These are phyloP conservation scores for Trichophyton benhamiae DNA, from an alignment of 2,329 filamentous ascomycete genomes.

Conservation along the genomic window DNA sequence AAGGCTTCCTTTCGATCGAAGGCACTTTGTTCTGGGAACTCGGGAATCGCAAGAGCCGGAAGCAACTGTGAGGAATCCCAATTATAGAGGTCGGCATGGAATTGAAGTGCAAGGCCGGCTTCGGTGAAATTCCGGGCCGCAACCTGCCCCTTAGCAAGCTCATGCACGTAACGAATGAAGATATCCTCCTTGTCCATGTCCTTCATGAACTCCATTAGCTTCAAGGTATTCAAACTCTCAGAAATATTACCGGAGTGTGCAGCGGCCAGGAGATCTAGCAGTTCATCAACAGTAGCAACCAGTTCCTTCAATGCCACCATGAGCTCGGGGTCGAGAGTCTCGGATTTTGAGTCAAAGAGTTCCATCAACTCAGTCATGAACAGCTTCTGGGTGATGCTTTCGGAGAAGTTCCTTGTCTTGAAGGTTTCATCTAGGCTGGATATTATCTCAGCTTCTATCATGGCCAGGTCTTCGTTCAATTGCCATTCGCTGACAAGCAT, in stretches of 20 bases:
- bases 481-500: constrained; percentile 99
- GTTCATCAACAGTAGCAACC: constrained; percentile 74
- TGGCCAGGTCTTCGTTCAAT: constrained; percentile 76
- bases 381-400: constrained; percentile 80
- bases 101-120: constrained; percentile 73
- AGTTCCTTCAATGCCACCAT: constrained; percentile 65
- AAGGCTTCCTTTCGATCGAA: constrained; percentile 89
- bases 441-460: constrained; percentile 93
- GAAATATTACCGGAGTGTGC: constrained; percentile 64
- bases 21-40: constrained; percentile 68
- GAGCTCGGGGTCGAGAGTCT: constrained; percentile 41
- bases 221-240: constrained; percentile 78
- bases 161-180: constrained; percentile 90
- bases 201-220: constrained; percentile 89
- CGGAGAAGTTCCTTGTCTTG: constrained; percentile 75
- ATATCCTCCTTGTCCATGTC: constrained; percentile 97
- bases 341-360: constrained; percentile 60
- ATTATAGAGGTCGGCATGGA: constrained; percentile 85
- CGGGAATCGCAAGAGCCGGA: constrained; percentile 56
- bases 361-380: constrained; percentile 78
- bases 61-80: constrained; percentile 67
- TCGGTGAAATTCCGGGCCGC: constrained; percentile 69
- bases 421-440: constrained; percentile 84
- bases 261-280: constrained; percentile 79
- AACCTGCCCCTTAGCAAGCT: constrained; percentile 67